Percentiles rank a stretch among this genome's conserved stretches.
Evolutionary conservation across 345 rosid species (phyloP).

Genomic region (Populus davidiana): DNA sequence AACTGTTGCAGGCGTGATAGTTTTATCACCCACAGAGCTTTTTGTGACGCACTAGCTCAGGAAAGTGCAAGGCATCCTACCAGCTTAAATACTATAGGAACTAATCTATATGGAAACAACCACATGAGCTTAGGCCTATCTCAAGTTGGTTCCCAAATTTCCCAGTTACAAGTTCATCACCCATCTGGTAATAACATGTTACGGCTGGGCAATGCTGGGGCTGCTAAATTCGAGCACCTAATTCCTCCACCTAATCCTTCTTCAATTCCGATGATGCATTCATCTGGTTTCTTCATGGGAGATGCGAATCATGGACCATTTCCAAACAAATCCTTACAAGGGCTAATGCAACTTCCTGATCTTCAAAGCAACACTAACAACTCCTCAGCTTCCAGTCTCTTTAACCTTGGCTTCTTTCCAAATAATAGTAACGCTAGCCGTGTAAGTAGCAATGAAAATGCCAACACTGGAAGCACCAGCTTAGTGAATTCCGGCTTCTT

Average conservation of each 20-base stretch:
- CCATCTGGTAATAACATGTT: conserved; percentile 12
- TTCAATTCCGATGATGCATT: conserved; percentile 8
- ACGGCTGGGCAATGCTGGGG: conserved; percentile 4
- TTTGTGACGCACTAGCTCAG: conserved; percentile 31
- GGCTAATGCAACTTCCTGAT: conserved; percentile 21
- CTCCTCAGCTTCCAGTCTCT: neutral
- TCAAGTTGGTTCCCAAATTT: conserved; percentile 14
- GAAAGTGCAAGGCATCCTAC: conserved; percentile 26
- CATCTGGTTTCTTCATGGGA: conserved; percentile 15
- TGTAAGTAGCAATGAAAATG: neutral
- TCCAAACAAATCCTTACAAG: conserved; percentile 15
- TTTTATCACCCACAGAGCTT: conserved; percentile 26
- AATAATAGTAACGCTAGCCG: neutral
- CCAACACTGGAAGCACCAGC: neutral
- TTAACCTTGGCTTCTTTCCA: conserved; percentile 15
- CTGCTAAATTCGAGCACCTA: conserved; percentile 18
- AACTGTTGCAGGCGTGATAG: conserved; percentile 26
- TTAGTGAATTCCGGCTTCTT: conserved; percentile 9
- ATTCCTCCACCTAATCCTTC: conserved; percentile 16
- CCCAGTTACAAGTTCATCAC: conserved; percentile 19
- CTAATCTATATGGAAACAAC: conserved; percentile 22
- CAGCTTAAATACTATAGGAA: conserved; percentile 12
- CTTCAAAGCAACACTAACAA: conserved; percentile 7
- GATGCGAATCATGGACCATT: conserved; percentile 13
- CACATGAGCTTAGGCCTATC: conserved; percentile 21